Evolutionary conservation across 345 rosid species (phyloP), one percentile per base, ranked within the genome.

Genomic region (Eucalyptus viminalis): DNA sequence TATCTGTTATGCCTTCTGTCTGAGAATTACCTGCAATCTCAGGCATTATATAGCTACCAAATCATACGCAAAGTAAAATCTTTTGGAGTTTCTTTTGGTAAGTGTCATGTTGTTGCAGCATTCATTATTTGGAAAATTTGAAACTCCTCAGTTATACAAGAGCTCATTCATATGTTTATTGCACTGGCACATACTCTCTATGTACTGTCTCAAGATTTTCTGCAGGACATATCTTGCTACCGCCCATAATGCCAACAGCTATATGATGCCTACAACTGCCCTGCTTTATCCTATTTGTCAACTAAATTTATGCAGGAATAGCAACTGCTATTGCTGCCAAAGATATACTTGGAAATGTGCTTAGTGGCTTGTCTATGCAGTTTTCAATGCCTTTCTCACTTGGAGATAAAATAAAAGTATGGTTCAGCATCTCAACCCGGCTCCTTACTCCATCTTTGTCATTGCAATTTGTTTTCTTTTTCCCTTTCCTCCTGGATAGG

Each of bases 241-340:
- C 2, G 27, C 47, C 47, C 27, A 86, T 31, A 11, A 86, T 86
- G 89, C 51, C 37, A 76, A 40, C 8, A 10, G 83, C 83, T 76
- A 40, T 40, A 76, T 21, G 83, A 76, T 21, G 27, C 47, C 83
- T 76, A 21, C 83, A 76, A 76, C 47, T 76, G 47, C 83, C 83
- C 12, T 76, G 83, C 47, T 76, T 76, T 76, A 76, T 11, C 83
- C 47, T 76, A 76, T 81, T 45, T 40, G 14, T 40, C 27, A 34
- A 58, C 13, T 87, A 43, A 85, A 83, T 58, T 90, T 91, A 14
- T 87, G 86, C 94, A 98, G 99, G 99, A 80, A 97, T 98, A 86
- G 99, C 98, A 65, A 96, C 99, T 91, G 99, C 98, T 90, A 95
- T 98, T 94, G 99, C 99, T 93, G 94, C 98, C 24, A 94, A 89